These are phyloP conservation scores for Hura crepitans DNA, from an alignment of 441 rosid genomes.

Conservation along the genomic window DNA sequence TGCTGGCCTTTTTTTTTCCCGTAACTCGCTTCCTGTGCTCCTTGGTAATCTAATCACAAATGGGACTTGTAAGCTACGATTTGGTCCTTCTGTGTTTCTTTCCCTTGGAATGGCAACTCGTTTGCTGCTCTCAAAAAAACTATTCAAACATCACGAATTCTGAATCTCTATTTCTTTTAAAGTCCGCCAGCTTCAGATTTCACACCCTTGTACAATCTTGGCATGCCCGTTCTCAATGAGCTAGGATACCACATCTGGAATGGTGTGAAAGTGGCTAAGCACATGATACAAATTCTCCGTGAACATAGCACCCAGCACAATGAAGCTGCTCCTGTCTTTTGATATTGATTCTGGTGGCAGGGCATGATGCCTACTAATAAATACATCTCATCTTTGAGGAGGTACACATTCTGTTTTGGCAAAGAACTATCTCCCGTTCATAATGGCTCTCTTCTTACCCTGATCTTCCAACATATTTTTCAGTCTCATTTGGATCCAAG, in stretches of 20 bases:
- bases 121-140: too few species aligned
- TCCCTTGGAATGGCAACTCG: too few species aligned
- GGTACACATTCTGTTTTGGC: background rate
- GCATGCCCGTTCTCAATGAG: background rate
- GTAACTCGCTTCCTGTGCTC: too few species aligned
- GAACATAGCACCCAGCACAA: background rate
- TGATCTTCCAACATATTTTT: background rate
- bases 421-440: background rate
- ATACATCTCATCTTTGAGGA: background rate
- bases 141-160: background rate
- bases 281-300: background rate
- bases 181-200: background rate
- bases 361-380: background rate
- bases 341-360: background rate
- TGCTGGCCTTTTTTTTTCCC: too few species aligned
- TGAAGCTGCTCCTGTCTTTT: background rate
- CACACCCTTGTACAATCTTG: background rate
- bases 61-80: too few species aligned
- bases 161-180: background rate
- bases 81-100: too few species aligned
- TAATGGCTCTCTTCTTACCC: background rate
- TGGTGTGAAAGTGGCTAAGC: too few species aligned
- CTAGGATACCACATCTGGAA: background rate
- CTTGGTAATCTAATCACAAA: too few species aligned
- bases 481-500: background rate